Base-by-base conservation (phyloP, 129 eudicot species). In the Pseudognaphalium luteoalbum region DNA sequence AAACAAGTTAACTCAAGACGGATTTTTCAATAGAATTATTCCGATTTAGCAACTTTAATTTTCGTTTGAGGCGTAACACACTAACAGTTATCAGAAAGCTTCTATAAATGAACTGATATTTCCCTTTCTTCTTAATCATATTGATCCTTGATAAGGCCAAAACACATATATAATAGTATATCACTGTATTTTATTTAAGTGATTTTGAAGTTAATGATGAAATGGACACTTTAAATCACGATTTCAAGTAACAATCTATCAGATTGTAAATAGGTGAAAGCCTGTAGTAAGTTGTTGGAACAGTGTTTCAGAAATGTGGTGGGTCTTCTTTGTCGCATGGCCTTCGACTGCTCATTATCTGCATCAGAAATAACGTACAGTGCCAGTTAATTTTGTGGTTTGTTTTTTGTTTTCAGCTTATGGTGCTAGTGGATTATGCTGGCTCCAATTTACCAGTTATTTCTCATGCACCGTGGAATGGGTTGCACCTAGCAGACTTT, bases 381-480 rank as follows among this genome's bases (percentile, higher is more conserved):
- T 39, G 34, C 60, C 61, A 8, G 61, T 29, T 77, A 73, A 47
- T 16, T 25, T 39, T 37, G 65, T 74, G 70, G 34, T 61, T 64
- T 17, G 10, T 37, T 61, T 8, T 73, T 58, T 72, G 20, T 28
- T 81, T 75, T 76, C 90, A 91, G 97, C 85, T 91, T 56, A 91
- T 91, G 97, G 88, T 84, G 80, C 79, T 91, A 65, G 97, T 91
- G 73, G 97, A 91, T 81, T 91, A 86, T 74, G 89, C 74, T 78
- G 88, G 97, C 64, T 88, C 93, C 19, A 70, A 79, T 77, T 84
- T 88, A 10, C 91, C 97, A 7, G 35, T 68, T 73, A 88, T 91
- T 78, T 87, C 89, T 51, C 97, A 91, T 81, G 82, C 85, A 59
- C 93, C 97, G 2, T 91, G 97, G 97, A 84, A 91, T 74, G 89